Percentiles rank a stretch among this genome's conserved stretches.
These are phyloP conservation scores for Albugo laibachii DNA, from an alignment of 352 stramenopile genomes.

Conservation along the genomic window DNA sequence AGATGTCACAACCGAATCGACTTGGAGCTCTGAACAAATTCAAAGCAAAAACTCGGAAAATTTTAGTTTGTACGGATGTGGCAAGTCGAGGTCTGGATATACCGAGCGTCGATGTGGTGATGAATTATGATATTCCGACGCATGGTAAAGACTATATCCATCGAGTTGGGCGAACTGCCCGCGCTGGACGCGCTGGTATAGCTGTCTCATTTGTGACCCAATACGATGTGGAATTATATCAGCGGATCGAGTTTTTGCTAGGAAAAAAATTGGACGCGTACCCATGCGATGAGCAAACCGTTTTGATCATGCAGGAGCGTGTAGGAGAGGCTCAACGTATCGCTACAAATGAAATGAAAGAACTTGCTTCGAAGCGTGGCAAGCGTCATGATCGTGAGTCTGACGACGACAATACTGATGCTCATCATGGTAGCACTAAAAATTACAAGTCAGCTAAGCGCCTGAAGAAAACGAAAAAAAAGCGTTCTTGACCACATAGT, in stretches of 20 bases:
- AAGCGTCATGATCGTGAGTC: constrained; percentile 36
- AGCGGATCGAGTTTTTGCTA: constrained; percentile 87
- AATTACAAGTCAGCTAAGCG: constrained; percentile 65
- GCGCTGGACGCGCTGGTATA: constrained; percentile 86
- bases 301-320: constrained; percentile 91
- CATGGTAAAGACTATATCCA: constrained; percentile 99
- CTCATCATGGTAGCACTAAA: constrained; percentile 16
- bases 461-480: constrained; percentile 8
- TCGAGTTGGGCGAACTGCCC: constrained; percentile 92
- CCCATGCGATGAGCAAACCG: constrained; percentile 85
- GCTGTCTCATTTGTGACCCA: constrained; percentile 97
- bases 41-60: constrained; percentile 82
- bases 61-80: constrained; percentile 80
- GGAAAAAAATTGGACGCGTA: constrained; percentile 67
- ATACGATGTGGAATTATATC: constrained; percentile 97
- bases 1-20: constrained; percentile 96
- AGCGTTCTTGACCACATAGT: no score
- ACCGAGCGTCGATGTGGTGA: constrained; percentile 92
- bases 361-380: constrained; percentile 33
- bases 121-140: constrained; percentile 98
- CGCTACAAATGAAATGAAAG: constrained; percentile 79
- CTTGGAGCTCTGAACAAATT: constrained; percentile 96
- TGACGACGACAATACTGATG: constrained; percentile 28
- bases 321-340: constrained; percentile 96
- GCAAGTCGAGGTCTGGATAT: constrained; percentile 90